Percentiles rank a stretch among this genome's conserved stretches.
Evolutionary conservation across 2,329 filamentous ascomycete species (phyloP).

Genomic region (Nemania sp.): DNA sequence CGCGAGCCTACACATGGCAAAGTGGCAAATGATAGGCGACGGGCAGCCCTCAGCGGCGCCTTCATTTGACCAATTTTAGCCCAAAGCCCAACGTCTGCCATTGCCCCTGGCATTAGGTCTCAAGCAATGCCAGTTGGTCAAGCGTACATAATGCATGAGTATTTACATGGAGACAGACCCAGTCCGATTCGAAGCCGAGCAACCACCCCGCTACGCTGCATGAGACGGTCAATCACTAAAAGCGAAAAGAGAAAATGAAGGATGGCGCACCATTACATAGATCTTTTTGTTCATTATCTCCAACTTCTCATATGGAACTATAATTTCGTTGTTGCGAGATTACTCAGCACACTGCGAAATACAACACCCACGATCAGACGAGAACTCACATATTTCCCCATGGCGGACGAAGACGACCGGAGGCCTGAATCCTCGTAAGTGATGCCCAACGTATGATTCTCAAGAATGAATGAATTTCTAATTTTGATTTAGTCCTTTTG

Average conservation of each 20-base stretch:
- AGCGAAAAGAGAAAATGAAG: no score
- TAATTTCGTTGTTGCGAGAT: slow-evolving; percentile 25
- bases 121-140: slow-evolving; percentile 18
- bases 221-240: neutral
- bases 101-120: slow-evolving; percentile 21
- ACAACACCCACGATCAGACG: slow-evolving; percentile 7
- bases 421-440: slow-evolving; percentile 34
- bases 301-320: slow-evolving; percentile 29
- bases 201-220: slow-evolving; percentile 26
- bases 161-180: slow-evolving; percentile 32
- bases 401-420: slow-evolving; percentile 29
- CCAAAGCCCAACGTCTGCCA: slow-evolving; percentile 28
- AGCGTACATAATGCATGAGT: slow-evolving; percentile 30
- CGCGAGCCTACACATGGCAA: slow-evolving; percentile 21
- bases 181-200: slow-evolving; percentile 27
- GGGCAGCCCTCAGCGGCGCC: slow-evolving; percentile 4
- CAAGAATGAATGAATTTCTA: neutral
- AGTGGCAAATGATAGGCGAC: slow-evolving; percentile 28
- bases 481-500: slow-evolving; percentile 30
- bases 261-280: slow-evolving; percentile 32
- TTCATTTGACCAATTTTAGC: slow-evolving; percentile 31
- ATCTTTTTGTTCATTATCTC: slow-evolving; percentile 24
- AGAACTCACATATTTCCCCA: slow-evolving; percentile 25
- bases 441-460: neutral
- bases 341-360: slow-evolving; percentile 18